Conservation (phyloP, 768 basidiomycete species). For the Boletellus ananas region DNA sequence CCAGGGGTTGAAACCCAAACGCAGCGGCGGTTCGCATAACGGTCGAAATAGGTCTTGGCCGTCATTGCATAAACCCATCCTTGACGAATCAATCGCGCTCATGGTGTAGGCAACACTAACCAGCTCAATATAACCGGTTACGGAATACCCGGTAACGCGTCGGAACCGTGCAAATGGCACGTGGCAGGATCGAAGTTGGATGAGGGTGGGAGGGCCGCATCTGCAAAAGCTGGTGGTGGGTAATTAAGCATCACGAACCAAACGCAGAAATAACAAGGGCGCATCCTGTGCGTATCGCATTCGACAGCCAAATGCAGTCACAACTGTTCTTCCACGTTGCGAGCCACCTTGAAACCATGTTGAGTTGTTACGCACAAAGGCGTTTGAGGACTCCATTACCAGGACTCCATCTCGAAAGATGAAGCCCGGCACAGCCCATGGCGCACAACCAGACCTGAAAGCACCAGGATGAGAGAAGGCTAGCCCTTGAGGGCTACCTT, state of each 20-base stretch:
- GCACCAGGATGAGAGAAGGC: slow-evolving; percentile 46
- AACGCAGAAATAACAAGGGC: slow-evolving; percentile 9
- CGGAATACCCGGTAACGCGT: slow-evolving; percentile 14
- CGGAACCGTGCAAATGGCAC: slow-evolving; percentile 38
- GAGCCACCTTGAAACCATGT: slow-evolving; percentile 47
- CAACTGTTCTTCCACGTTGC: slow-evolving; percentile 21
- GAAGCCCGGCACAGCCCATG: slow-evolving; percentile 41
- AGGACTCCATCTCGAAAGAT: slow-evolving; percentile 18
- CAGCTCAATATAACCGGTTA: slow-evolving; percentile 19
- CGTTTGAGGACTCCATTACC: slow-evolving; percentile 47
- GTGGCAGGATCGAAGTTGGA: slow-evolving; percentile 19
- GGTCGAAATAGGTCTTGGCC: slow-evolving; percentile 34
- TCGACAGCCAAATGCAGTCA: slow-evolving; percentile 22
- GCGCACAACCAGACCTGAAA: slow-evolving; percentile 49
- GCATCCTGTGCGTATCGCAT: slow-evolving; percentile 37
- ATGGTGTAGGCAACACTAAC: not conserved
- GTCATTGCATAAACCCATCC: slow-evolving; percentile 1
- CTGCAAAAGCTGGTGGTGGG: slow-evolving; percentile 20
- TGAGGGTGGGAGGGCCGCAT: slow-evolving; percentile 20
- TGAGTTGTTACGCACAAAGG: slow-evolving; percentile 48
- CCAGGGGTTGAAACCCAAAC: slow-evolving; percentile 25
- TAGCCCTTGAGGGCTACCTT: slow-evolving; percentile 13
- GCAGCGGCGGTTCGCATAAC: slow-evolving; percentile 6
- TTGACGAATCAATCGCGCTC: not conserved
- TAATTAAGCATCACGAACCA: slow-evolving; percentile 12